phyloP scores from a whole-genome alignment of 139 green algal genomes.

The Asterochloris sp. region DNA sequence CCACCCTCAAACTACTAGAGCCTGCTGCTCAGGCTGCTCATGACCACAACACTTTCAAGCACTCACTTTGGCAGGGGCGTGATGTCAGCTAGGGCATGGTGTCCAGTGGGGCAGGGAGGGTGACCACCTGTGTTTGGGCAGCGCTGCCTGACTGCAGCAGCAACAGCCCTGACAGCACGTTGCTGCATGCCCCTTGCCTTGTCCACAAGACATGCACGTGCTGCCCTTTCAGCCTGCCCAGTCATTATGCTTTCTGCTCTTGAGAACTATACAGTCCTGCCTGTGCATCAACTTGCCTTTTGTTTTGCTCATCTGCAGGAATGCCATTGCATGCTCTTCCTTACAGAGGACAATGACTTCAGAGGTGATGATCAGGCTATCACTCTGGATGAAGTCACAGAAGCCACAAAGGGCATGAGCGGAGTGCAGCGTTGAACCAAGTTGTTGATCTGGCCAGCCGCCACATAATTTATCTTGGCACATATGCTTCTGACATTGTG shows the following conservation, averaged over 20 bases:
- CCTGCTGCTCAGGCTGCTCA: too few species aligned
- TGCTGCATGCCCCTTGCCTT: background rate
- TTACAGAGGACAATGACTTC: conserved; percentile 97
- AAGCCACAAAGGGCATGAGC: conserved; percentile 45
- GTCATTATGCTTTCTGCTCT: background rate
- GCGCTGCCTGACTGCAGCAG: background rate
- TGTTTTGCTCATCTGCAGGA: conserved; percentile 63
- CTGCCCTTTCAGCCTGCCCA: too few species aligned
- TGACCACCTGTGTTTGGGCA: too few species aligned
- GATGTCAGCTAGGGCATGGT: too few species aligned
- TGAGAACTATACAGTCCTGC: background rate
- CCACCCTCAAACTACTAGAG: too few species aligned
- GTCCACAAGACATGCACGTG: too few species aligned
- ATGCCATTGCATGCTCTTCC: conserved; percentile 99
- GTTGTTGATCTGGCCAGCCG: too few species aligned
- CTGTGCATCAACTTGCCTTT: background rate
- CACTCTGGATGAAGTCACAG: conserved; percentile 45
- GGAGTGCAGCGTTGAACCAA: conserved; percentile 2
- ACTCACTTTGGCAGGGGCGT: too few species aligned
- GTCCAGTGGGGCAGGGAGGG: too few species aligned
- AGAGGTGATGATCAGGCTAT: conserved; percentile 80
- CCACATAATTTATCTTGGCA: too few species aligned
- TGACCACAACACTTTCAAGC: too few species aligned
- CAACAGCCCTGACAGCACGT: background rate
- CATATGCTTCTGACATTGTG: too few species aligned